Evolutionary conservation across 108 stramenopile genomes (phyloP).

Genomic region (Cylindrotheca fusiformis): DNA sequence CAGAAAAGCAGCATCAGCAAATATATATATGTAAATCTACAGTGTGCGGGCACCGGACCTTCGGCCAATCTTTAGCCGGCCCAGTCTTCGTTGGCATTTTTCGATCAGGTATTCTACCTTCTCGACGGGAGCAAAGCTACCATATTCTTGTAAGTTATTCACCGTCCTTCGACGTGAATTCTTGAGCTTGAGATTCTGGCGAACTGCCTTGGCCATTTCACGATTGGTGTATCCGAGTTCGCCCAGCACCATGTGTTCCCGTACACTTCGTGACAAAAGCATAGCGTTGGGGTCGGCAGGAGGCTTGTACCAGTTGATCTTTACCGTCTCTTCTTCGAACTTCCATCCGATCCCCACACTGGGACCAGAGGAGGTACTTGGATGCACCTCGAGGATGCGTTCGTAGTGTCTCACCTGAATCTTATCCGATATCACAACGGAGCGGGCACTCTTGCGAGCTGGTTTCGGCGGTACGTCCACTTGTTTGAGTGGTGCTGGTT

Average conservation of each 20-base stretch:
- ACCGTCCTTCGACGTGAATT: slow-evolving; percentile 52
- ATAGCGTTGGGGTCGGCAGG: background rate
- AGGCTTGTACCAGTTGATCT: background rate
- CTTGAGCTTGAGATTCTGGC: slow-evolving; percentile 52
- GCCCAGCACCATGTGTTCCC: slow-evolving; percentile 40
- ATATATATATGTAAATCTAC: too few relatives aligned
- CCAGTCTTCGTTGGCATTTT: slow-evolving; percentile 20
- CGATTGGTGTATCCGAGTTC: slow-evolving; percentile 43
- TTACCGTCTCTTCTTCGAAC: slow-evolving; percentile 3
- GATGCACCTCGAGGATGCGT: slow-evolving; percentile 50
- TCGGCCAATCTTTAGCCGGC: background rate
- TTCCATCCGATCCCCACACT: slow-evolving; percentile 60
- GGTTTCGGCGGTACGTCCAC: background rate
- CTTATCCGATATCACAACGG: background rate
- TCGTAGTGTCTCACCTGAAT: slow-evolving; percentile 44
- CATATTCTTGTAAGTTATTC: slow-evolving; percentile 39
- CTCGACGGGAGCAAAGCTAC: slow-evolving; percentile 2
- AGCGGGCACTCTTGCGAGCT: background rate
- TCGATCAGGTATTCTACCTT: slow-evolving; percentile 56
- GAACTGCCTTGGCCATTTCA: slow-evolving; percentile 50
- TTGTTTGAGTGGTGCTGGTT: too few relatives aligned
- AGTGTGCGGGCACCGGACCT: background rate
- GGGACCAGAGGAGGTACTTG: slow-evolving; percentile 50
- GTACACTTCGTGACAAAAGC: slow-evolving; percentile 36
- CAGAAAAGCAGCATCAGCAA: too few relatives aligned